phyloP scores from a whole-genome alignment of 2,329 filamentous ascomycete genomes.

The Balansia obtecta region DNA sequence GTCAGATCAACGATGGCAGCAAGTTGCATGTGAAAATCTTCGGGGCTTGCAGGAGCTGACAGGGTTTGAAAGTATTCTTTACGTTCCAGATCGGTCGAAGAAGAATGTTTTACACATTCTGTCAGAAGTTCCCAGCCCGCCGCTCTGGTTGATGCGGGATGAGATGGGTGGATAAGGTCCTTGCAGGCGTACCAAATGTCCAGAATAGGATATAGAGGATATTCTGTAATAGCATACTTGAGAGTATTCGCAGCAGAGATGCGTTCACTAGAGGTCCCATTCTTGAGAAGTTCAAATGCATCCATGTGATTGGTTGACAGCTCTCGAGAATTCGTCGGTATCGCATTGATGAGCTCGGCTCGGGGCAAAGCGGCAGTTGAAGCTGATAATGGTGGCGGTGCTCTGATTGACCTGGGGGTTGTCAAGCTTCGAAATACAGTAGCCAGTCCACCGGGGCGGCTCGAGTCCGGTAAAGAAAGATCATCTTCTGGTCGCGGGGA shows the following conservation, averaged over 20 bases:
- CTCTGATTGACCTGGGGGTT: constrained; percentile 40
- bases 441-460: constrained; percentile 43
- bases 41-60: constrained; percentile 39
- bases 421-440: constrained; percentile 53
- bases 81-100: constrained; percentile 54
- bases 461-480: constrained; percentile 40
- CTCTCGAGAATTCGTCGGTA: constrained; percentile 25
- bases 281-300: constrained; percentile 41
- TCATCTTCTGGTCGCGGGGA: constrained; percentile 47
- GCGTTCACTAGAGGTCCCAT: constrained; percentile 38
- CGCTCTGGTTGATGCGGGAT: constrained; percentile 38
- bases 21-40: constrained; percentile 57
- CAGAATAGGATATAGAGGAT: constrained; percentile 44
- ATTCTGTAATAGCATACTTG: constrained; percentile 42
- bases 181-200: constrained; percentile 56
- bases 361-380: constrained; percentile 26
- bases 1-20: constrained; percentile 49
- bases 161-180: constrained; percentile 47
- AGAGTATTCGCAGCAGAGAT: constrained; percentile 46
- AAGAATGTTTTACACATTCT: constrained; percentile 50
- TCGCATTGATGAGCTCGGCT: constrained; percentile 33
- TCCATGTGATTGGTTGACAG: constrained; percentile 41
- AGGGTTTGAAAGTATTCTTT: constrained; percentile 53
- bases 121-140: constrained; percentile 55
- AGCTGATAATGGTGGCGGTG: constrained; percentile 30